phyloP scores from a whole-genome alignment of 305 asterid genomes.

The Petunia hybrid region DNA sequence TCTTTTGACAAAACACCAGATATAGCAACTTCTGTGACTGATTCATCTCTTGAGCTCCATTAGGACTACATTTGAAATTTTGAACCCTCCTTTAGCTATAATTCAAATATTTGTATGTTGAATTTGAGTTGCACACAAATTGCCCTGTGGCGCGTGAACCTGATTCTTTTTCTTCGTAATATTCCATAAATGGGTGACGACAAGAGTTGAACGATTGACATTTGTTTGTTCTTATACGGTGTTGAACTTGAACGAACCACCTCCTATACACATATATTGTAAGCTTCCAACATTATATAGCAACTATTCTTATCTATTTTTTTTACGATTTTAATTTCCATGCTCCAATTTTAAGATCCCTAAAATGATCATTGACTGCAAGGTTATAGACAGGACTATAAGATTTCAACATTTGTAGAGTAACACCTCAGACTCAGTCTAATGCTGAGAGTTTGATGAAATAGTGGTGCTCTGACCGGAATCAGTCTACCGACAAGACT shows the following conservation, averaged over 20 bases:
- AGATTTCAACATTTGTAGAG: background rate
- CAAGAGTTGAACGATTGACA: background rate
- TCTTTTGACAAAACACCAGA: background rate
- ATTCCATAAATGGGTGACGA: background rate
- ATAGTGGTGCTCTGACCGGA: background rate
- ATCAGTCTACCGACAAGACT: background rate
- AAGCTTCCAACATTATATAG: background rate
- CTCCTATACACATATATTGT: background rate
- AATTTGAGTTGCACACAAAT: background rate
- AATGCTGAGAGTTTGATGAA: background rate
- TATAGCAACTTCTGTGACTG: background rate
- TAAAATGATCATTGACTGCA: background rate
- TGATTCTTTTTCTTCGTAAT: too few species aligned
- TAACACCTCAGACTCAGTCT: background rate
- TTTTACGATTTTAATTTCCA: background rate
- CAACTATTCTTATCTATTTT: background rate
- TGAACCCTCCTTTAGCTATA: background rate
- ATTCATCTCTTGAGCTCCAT: constrained; percentile 1
- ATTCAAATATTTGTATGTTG: background rate
- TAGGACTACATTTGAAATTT: background rate
- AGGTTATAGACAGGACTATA: background rate
- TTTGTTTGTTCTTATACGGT: background rate
- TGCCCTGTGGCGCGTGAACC: background rate
- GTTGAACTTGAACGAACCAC: background rate
- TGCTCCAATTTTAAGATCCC: background rate